Evolutionary conservation across 305 asterid species (phyloP).

Genomic region (Petunia hybrid): DNA sequence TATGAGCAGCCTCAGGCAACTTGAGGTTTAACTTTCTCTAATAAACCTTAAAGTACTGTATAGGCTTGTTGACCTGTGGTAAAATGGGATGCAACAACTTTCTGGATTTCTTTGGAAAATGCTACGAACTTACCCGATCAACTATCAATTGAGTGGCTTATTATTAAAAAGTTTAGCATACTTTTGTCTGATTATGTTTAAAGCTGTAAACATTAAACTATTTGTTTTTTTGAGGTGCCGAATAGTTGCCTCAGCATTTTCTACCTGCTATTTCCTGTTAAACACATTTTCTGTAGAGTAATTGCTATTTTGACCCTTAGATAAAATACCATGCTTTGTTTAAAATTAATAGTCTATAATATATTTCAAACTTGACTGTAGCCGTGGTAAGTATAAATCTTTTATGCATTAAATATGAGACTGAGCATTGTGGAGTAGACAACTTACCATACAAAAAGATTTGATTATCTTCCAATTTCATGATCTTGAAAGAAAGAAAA

Average conservation of each 20-base stretch:
- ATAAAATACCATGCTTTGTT: background rate
- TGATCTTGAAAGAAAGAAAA: conserved; percentile 26
- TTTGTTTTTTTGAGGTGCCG: background rate
- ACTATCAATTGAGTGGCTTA: background rate
- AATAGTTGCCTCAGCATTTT: conserved; percentile 3
- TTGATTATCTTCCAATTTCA: background rate
- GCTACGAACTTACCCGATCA: background rate
- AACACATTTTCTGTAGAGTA: background rate
- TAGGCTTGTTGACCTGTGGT: conserved; percentile 22
- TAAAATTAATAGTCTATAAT: conserved; percentile 3
- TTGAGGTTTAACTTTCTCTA: conserved; percentile 65
- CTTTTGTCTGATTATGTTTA: background rate
- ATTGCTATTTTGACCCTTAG: background rate
- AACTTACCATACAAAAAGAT: conserved; percentile 1
- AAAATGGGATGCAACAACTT: conserved; percentile 6
- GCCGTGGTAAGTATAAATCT: conserved; percentile 4
- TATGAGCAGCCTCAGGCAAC: conserved; percentile 99
- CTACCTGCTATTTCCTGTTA: background rate
- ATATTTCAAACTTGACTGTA: background rate
- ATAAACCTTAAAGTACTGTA: background rate
- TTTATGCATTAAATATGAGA: conserved; percentile 11
- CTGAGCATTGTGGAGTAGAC: conserved; percentile 14
- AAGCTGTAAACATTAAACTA: conserved; percentile 10
- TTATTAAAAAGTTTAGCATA: background rate
- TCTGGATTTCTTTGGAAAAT: conserved; percentile 15